These are phyloP conservation scores for Ustilago nuda DNA, from an alignment of 1,284 basidiomycete species.

Conservation along the genomic window DNA sequence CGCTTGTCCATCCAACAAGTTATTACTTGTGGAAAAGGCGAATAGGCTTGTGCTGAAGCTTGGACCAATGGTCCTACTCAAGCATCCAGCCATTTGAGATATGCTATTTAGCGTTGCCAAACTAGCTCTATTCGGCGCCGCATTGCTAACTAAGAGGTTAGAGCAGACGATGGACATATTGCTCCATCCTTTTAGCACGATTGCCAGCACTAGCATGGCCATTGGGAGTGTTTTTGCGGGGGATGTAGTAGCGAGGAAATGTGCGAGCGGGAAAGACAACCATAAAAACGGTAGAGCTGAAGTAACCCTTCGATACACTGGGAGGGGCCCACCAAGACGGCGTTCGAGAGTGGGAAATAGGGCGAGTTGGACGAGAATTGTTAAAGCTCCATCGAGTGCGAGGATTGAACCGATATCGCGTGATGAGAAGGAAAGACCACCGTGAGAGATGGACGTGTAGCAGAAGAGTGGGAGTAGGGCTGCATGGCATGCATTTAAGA, in stretches of 20 bases:
- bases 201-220: conserved; percentile 9
- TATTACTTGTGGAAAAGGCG: conserved; percentile 40
- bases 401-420: conserved; percentile 53
- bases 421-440: conserved; percentile 45
- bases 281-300: conserved; percentile 42
- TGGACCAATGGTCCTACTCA: conserved; percentile 50
- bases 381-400: conserved; percentile 47
- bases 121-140: conserved; percentile 32
- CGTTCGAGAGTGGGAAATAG: conserved; percentile 51
- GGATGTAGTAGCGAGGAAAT: conserved; percentile 19
- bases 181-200: conserved; percentile 40
- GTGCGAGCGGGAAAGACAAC: conserved; percentile 53
- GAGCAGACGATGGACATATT: conserved; percentile 55
- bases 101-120: conserved; percentile 56
- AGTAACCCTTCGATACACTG: conserved; percentile 39
- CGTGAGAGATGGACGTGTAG: conserved; percentile 41
- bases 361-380: conserved; percentile 52
- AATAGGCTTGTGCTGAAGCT: conserved; percentile 48
- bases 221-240: conserved; percentile 18
- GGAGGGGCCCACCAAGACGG: conserved; percentile 37
- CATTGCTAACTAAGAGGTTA: conserved; percentile 54
- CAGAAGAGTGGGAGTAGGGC: conserved; percentile 58
- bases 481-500: conserved; percentile 52
- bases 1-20: conserved; percentile 39
- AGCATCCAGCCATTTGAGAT: conserved; percentile 44